Conservation (phyloP, 768 basidiomycete genomes). For the Mycena filopes region DNA sequence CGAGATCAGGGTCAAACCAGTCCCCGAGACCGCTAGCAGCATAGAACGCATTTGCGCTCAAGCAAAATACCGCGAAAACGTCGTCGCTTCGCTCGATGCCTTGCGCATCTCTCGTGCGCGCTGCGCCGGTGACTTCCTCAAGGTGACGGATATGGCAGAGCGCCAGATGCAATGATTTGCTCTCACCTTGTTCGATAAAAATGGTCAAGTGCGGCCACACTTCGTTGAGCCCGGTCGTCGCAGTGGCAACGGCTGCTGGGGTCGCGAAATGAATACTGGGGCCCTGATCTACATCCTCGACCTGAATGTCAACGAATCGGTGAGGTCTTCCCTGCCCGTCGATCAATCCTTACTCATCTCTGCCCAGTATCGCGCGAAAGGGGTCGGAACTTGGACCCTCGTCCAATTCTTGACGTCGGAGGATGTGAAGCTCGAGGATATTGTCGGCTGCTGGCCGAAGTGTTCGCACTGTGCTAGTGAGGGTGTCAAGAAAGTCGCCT, state of each 20-base stretch:
- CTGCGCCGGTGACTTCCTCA: constrained; percentile 31
- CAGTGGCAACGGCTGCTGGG: constrained; percentile 46
- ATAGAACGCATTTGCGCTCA: constrained; percentile 9
- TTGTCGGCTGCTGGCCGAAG: constrained; percentile 37
- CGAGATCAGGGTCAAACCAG: neutral
- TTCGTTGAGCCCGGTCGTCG: constrained; percentile 39
- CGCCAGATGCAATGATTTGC: constrained; percentile 42
- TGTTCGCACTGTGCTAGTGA: neutral
- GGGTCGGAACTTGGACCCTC: constrained; percentile 38
- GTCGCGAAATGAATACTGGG: constrained; percentile 40
- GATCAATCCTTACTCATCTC: neutral
- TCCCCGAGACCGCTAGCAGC: neutral
- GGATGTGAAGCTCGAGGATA: constrained; percentile 30
- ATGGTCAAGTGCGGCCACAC: constrained; percentile 36
- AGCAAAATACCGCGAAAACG: constrained; percentile 10
- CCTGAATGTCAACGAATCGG: constrained; percentile 37
- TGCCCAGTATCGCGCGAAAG: constrained; percentile 33
- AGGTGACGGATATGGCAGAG: constrained; percentile 43
- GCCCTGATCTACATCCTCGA: constrained; percentile 41
- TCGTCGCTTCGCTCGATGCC: constrained; percentile 8
- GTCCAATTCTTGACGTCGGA: constrained; percentile 34
- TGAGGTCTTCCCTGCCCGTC: constrained; percentile 15
- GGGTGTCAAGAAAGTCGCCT: constrained; percentile 1
- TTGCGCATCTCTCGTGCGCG: constrained; percentile 16
- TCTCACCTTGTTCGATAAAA: constrained; percentile 41